Conservation (phyloP, 2,329 filamentous ascomycete species). For the Waltergamsia citrina region DNA sequence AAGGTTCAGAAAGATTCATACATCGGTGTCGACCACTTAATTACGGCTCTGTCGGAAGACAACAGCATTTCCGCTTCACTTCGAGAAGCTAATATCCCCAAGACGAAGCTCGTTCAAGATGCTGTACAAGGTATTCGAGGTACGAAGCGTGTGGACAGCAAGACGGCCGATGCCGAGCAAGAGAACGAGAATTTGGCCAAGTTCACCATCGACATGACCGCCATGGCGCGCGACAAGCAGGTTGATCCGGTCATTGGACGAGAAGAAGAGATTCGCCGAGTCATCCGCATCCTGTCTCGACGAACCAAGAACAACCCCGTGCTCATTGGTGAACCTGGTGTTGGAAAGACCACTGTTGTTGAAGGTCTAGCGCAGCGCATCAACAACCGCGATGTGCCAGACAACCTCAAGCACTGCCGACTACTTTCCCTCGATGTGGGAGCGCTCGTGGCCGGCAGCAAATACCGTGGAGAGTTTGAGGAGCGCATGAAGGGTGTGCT, state of each 20-base stretch:
- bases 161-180: conserved; percentile 85
- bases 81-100: conserved; percentile 83
- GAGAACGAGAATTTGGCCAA: conserved; percentile 96
- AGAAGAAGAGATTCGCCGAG: conserved; percentile 89
- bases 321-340: conserved; percentile 94
- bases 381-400: conserved; percentile 91
- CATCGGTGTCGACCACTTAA: conserved; percentile 91
- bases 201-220: conserved; percentile 97
- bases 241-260: conserved; percentile 95
- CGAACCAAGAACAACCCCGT: conserved; percentile 99
- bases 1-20: conserved; percentile 97
- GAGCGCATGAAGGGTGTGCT: conserved; percentile 98
- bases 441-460: conserved; percentile 90
- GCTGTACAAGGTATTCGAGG: conserved; percentile 89
- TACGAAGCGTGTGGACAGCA: conserved; percentile 88
- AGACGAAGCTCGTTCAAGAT: conserved; percentile 79
- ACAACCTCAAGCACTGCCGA: conserved; percentile 89
- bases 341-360: conserved; percentile 96
- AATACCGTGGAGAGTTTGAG: conserved; percentile 97
- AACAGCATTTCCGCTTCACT: conserved; percentile 61
- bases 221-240: conserved; percentile 92
- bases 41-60: conserved; percentile 77
- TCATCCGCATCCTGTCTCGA: conserved; percentile 83
- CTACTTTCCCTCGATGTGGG: conserved; percentile 93
- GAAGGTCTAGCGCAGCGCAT: conserved; percentile 93